phyloP scores from a whole-genome alignment of 2,329 filamentous ascomycete species.

The Talaromyces sp. region DNA sequence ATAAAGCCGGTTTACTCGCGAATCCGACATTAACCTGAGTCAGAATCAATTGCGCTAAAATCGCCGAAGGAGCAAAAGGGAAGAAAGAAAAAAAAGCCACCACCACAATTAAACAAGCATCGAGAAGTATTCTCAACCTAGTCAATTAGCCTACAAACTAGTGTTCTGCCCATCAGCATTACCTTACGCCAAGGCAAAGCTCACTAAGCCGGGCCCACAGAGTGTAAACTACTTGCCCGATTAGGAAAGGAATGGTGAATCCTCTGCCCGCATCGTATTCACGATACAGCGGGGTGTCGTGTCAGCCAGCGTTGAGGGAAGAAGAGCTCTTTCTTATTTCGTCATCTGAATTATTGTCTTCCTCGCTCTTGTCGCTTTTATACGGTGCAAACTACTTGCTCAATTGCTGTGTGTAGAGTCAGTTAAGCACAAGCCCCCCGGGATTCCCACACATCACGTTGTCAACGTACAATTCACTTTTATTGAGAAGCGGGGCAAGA shows the following conservation, averaged over 20 bases:
- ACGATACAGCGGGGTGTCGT: not conserved
- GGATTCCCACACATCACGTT: not conserved
- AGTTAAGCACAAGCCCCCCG: not conserved
- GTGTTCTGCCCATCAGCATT: not conserved
- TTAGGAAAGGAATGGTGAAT: not conserved
- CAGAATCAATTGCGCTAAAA: not conserved
- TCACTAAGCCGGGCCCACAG: not conserved
- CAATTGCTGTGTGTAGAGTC: not conserved
- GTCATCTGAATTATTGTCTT: not conserved
- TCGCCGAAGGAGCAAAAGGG: not conserved
- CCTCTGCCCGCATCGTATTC: not conserved
- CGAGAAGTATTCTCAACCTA: not conserved
- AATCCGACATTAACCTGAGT: not conserved
- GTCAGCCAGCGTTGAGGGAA: not conserved
- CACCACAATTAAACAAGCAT: not conserved
- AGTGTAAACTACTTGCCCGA: not conserved
- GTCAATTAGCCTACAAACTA: not conserved
- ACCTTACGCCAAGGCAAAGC: not conserved
- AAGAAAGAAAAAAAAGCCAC: not conserved
- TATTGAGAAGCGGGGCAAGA: not conserved
- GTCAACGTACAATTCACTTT: not conserved
- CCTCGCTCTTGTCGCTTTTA: not conserved
- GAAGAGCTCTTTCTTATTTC: not conserved
- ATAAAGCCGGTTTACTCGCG: not conserved
- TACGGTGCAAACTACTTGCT: not conserved